Conservation (phyloP, 768 basidiomycete species). For the Pleurotus tuber-regium region DNA sequence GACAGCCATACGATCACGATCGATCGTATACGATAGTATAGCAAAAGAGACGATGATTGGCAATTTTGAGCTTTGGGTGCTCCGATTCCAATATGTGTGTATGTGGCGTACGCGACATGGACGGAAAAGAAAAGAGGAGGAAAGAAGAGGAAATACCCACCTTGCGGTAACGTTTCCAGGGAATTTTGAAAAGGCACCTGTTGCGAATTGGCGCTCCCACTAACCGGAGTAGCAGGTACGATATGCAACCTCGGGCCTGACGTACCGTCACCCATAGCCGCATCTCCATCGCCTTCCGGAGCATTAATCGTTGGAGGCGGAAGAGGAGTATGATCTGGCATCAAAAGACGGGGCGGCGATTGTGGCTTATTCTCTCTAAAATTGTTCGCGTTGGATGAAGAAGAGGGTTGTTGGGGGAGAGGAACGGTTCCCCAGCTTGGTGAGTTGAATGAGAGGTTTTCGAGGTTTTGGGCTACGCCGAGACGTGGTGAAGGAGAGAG, state of each 20-base stretch:
- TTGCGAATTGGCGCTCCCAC: slow-evolving; percentile 50
- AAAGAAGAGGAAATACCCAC: slow-evolving; percentile 32
- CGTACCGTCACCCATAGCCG: no score
- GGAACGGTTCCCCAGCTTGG: slow-evolving; percentile 54
- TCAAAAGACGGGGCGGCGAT: slow-evolving; percentile 56
- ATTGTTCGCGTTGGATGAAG: slow-evolving; percentile 14
- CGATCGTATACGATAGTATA: neutral
- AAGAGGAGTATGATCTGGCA: slow-evolving; percentile 48
- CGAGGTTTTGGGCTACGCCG: slow-evolving; percentile 57
- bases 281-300: slow-evolving; percentile 53
- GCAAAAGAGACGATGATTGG: neutral
- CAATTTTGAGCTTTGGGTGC: no score
- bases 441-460: slow-evolving; percentile 62
- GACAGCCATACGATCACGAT: neutral
- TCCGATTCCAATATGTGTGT: neutral
- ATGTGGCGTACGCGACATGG: neutral
- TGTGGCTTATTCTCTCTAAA: slow-evolving; percentile 47
- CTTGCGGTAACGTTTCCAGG: slow-evolving; percentile 49
- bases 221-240: slow-evolving; percentile 80
- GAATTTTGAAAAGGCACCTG: slow-evolving; percentile 53
- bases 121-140: slow-evolving; percentile 8
- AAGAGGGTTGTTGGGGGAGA: slow-evolving; percentile 38
- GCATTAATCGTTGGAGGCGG: slow-evolving; percentile 56
- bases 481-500: slow-evolving; percentile 53
- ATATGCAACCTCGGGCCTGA: slow-evolving; percentile 75